Conservation (phyloP, 352 stramenopile species). For the Globisporangium spiculum region DNA sequence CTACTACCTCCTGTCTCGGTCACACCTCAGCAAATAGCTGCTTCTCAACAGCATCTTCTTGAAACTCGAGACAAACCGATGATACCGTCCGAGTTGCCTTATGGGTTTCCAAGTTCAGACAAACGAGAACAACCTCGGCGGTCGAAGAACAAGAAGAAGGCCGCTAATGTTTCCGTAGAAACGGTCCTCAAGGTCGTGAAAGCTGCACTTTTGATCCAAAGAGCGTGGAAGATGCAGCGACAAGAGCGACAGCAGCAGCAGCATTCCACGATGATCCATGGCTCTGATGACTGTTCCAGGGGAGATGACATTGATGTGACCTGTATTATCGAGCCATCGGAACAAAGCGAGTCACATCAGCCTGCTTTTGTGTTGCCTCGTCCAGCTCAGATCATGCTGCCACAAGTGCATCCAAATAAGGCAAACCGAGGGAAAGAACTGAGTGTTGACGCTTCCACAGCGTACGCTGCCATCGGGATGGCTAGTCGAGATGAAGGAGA, state of each 20-base stretch:
- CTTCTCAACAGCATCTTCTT: neutral
- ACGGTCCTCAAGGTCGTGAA: neutral
- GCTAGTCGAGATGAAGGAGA: neutral
- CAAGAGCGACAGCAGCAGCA: neutral
- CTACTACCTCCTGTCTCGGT: neutral
- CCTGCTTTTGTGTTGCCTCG: neutral
- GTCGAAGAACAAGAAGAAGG: neutral
- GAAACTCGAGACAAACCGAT: neutral
- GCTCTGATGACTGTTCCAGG: neutral
- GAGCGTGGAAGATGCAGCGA: neutral
- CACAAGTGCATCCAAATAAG: neutral
- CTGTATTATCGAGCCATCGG: neutral
- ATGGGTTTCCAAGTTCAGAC: neutral
- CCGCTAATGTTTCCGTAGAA: neutral
- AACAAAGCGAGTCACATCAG: neutral
- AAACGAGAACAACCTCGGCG: neutral
- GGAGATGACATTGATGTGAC: neutral
- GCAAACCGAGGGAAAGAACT: neutral
- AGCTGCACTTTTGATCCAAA: neutral
- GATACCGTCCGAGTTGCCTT: neutral
- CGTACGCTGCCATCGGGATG: neutral
- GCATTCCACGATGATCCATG: neutral
- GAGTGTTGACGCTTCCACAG: neutral
- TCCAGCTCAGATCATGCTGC: neutral
- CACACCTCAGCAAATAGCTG: neutral